Conservation (phyloP, 305 asterid species). For the Solanum aculeatissimum region DNA sequence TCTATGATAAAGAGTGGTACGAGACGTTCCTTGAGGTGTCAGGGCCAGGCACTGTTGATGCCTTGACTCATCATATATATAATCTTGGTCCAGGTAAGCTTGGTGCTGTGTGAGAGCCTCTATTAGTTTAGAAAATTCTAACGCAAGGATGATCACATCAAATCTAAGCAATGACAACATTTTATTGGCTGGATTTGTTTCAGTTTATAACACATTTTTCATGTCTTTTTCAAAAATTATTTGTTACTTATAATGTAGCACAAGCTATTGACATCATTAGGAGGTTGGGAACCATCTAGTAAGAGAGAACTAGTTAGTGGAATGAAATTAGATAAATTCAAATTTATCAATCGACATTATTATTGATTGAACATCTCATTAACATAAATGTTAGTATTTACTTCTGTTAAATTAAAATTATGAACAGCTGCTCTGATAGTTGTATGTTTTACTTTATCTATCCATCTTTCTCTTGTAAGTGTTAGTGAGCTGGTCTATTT, state of each 20-base stretch:
- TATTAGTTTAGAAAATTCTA: background rate
- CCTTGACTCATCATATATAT: conserved; percentile 74
- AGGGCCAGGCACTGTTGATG: conserved; percentile 44
- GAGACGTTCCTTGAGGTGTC: conserved; percentile 49
- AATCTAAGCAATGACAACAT: background rate
- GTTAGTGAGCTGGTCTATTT: background rate
- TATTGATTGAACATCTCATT: background rate
- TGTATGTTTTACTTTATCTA: background rate
- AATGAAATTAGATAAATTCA: background rate
- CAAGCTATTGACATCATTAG: background rate
- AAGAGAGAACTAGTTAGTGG: background rate
- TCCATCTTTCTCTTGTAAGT: background rate
- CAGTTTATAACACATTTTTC: background rate
- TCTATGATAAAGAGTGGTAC: conserved; percentile 72
- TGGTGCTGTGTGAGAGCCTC: background rate
- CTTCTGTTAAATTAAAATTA: background rate
- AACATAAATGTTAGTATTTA: background rate
- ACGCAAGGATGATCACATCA: background rate
- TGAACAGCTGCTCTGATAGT: background rate
- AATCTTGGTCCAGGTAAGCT: conserved; percentile 68
- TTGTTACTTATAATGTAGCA: background rate
- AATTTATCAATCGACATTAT: background rate
- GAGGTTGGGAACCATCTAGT: background rate
- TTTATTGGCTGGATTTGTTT: background rate
- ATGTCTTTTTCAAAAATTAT: background rate